Evolutionary conservation across 768 basidiomycete species (phyloP).

Genomic region (Tephrocybe rancida): DNA sequence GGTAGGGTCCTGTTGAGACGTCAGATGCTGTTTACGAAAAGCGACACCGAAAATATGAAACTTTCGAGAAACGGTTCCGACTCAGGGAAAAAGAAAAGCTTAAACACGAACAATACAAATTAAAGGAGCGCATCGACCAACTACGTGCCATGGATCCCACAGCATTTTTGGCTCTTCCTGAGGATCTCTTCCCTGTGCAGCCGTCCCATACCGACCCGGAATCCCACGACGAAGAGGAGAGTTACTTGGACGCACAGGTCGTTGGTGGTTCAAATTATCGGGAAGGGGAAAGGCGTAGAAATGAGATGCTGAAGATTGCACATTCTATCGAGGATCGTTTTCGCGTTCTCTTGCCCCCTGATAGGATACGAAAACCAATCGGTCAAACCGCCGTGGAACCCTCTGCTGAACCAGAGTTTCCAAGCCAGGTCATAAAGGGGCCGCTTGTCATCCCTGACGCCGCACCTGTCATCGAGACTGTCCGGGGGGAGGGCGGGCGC

Average conservation of each 20-base stretch:
- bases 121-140: conserved; percentile 88
- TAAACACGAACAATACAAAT: conserved; percentile 89
- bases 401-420: conserved; percentile 26
- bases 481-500: conserved; percentile 33
- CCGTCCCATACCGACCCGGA: conserved; percentile 25
- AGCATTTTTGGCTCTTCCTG: conserved; percentile 67
- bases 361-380: conserved; percentile 42
- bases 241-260: conserved; percentile 32
- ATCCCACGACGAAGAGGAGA: conserved; percentile 27
- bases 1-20: conserved; percentile 62
- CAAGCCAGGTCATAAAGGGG: conserved; percentile 21
- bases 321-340: conserved; percentile 71
- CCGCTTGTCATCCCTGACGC: conserved; percentile 30
- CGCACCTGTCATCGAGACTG: conserved; percentile 22
- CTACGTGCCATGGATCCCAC: conserved; percentile 71
- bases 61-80: conserved; percentile 83
- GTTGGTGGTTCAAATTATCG: conserved; percentile 39
- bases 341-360: conserved; percentile 70
- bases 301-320: conserved; percentile 76
- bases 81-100: conserved; percentile 91
- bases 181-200: conserved; percentile 53
- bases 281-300: conserved; percentile 76
- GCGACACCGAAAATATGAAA: conserved; percentile 85
- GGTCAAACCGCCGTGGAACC: conserved; percentile 18
- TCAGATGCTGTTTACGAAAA: conserved; percentile 82